Evolutionary conservation across 352 stramenopile species (phyloP).

Genomic region (Thalassiosira livingstoniorum): DNA sequence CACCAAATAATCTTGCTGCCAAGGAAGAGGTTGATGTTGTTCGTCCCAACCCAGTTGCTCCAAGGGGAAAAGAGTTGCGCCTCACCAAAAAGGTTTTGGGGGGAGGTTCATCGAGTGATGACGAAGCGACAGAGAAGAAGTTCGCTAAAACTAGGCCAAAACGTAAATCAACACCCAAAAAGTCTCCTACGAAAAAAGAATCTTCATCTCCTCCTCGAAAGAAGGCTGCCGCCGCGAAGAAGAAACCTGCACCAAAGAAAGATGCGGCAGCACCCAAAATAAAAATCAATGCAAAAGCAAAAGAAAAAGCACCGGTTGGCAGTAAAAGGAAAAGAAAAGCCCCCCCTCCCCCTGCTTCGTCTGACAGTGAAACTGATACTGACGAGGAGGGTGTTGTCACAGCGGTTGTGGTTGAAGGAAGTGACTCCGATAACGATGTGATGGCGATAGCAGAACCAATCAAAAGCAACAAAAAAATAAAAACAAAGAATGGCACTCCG

Average conservation of each 20-base stretch:
- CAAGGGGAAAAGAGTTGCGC: slow-evolving; percentile 58
- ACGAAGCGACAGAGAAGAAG: slow-evolving; percentile 55
- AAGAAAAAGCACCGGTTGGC: not conserved
- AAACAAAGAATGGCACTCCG: slow-evolving; percentile 19
- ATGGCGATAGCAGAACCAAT: slow-evolving; percentile 48
- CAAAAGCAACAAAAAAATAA: slow-evolving; percentile 38
- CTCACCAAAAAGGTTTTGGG: slow-evolving; percentile 38
- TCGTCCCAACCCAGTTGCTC: slow-evolving; percentile 45
- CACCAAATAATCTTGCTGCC: slow-evolving; percentile 8
- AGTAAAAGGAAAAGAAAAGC: slow-evolving; percentile 47
- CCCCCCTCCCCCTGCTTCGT: slow-evolving; percentile 10
- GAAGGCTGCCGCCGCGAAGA: not conserved
- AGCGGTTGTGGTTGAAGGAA: slow-evolving; percentile 43
- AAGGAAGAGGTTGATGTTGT: slow-evolving; percentile 14
- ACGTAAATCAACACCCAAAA: slow-evolving; percentile 21
- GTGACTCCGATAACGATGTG: slow-evolving; percentile 42
- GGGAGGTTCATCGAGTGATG: slow-evolving; percentile 28
- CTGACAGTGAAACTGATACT: slow-evolving; percentile 47
- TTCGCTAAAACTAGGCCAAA: slow-evolving; percentile 13
- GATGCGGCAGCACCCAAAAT: not conserved
- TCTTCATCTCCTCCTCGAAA: slow-evolving; percentile 16
- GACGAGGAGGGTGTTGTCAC: slow-evolving; percentile 45
- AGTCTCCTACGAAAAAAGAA: not conserved
- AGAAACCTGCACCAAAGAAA: not conserved
- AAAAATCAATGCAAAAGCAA: slow-evolving; percentile 25